Evolutionary conservation across 257 asterid genomes (phyloP).

Genomic region (Jasminum sambac): DNA sequence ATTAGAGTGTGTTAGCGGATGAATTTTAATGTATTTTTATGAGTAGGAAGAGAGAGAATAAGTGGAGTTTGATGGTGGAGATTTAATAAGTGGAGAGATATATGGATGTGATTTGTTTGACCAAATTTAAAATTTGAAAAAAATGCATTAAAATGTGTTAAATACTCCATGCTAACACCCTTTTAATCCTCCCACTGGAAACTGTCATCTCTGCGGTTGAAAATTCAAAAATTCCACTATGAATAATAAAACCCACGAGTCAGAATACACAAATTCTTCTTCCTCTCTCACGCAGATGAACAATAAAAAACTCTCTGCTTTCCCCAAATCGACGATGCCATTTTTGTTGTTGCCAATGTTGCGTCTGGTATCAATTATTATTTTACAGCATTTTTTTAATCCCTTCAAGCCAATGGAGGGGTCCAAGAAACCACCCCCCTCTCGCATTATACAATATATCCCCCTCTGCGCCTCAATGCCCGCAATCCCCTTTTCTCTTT

Average conservation of each 20-base stretch:
- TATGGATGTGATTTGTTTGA: no score
- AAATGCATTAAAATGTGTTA: no score
- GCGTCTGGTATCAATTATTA: background rate
- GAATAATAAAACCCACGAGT: background rate
- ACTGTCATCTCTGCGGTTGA: background rate
- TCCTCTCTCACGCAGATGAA: background rate
- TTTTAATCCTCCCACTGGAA: background rate
- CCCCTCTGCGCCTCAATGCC: slow-evolving; percentile 42
- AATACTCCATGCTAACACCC: no score
- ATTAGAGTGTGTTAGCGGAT: no score
- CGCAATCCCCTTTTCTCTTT: slow-evolving; percentile 33
- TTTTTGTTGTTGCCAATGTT: slow-evolving; percentile 27
- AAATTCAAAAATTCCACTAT: background rate
- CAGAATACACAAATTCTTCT: slow-evolving; percentile 2
- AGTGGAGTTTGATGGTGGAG: no score
- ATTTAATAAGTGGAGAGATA: no score
- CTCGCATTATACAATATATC: slow-evolving; percentile 30
- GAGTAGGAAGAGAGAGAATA: no score
- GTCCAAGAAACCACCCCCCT: slow-evolving; percentile 28
- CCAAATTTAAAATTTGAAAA: no score
- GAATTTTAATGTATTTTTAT: no score
- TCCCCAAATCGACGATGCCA: slow-evolving; percentile 46
- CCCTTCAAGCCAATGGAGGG: slow-evolving; percentile 36
- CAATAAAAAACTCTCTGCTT: slow-evolving; percentile 30
- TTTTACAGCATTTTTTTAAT: slow-evolving; percentile 30